phyloP scores from a whole-genome alignment of 2,329 filamentous ascomycete genomes.

The Aureobasidium uvarum region DNA sequence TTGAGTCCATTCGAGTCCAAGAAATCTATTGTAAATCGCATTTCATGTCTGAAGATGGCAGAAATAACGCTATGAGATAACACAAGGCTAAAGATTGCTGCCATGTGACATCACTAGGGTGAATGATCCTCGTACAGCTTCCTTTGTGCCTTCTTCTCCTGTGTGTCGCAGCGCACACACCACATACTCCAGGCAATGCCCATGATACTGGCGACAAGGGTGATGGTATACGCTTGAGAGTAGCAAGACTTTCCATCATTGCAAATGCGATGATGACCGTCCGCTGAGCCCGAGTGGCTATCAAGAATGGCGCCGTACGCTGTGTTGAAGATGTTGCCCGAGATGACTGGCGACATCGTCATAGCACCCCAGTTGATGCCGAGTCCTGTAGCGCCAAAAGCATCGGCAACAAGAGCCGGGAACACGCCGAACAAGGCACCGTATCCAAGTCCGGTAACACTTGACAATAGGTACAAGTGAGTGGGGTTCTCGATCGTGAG shows the following conservation, averaged over 20 bases:
- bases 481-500: slow-evolving; percentile 74
- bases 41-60: background rate
- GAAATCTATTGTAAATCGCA: slow-evolving; percentile 2
- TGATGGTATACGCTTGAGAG: slow-evolving; percentile 73
- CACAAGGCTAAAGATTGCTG: background rate
- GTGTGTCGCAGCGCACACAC: slow-evolving; percentile 63
- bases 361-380: slow-evolving; percentile 97
- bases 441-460: slow-evolving; percentile 82
- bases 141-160: slow-evolving; percentile 30
- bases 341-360: slow-evolving; percentile 83
- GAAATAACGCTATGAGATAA: background rate
- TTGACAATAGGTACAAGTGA: slow-evolving; percentile 72
- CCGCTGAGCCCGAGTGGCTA: slow-evolving; percentile 61
- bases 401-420: slow-evolving; percentile 80
- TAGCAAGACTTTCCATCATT: slow-evolving; percentile 79
- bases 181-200: slow-evolving; percentile 69
- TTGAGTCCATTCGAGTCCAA: background rate
- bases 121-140: slow-evolving; percentile 26
- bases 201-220: slow-evolving; percentile 66
- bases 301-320: slow-evolving; percentile 86
- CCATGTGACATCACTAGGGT: slow-evolving; percentile 1
- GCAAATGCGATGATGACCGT: slow-evolving; percentile 62
- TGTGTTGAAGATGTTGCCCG: slow-evolving; percentile 88
- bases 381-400: slow-evolving; percentile 84
- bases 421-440: slow-evolving; percentile 93